phyloP scores from a whole-genome alignment of 768 basidiomycete genomes.

The Leccinum incarnatum region DNA sequence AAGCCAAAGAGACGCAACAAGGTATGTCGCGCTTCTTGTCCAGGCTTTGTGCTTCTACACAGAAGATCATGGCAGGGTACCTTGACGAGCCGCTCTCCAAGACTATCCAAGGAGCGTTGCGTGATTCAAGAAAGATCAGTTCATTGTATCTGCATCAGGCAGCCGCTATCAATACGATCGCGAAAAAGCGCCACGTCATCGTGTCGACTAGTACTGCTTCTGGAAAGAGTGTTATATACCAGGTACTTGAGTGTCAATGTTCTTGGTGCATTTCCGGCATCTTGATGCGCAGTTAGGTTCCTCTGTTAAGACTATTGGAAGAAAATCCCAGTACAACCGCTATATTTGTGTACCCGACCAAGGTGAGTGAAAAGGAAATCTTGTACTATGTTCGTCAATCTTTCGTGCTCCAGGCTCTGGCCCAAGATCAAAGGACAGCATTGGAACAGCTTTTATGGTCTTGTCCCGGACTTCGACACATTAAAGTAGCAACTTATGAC shows the following conservation, averaged over 20 bases:
- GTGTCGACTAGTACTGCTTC: slow-evolving; percentile 90
- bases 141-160: slow-evolving; percentile 71
- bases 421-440: slow-evolving; percentile 80
- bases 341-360: slow-evolving; percentile 87
- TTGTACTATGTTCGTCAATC: background rate
- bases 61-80: slow-evolving; percentile 31
- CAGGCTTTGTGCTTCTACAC: too few species aligned
- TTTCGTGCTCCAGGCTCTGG: slow-evolving; percentile 59
- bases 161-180: slow-evolving; percentile 63
- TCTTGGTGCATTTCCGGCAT: background rate
- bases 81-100: slow-evolving; percentile 59
- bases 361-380: slow-evolving; percentile 40
- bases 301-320: slow-evolving; percentile 65
- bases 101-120: slow-evolving; percentile 53
- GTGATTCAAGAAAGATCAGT: slow-evolving; percentile 55
- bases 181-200: slow-evolving; percentile 64
- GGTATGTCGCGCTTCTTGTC: slow-evolving; percentile 36
- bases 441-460: slow-evolving; percentile 62
- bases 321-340: slow-evolving; percentile 61
- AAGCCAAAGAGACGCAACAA: slow-evolving; percentile 48
- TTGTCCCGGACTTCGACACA: slow-evolving; percentile 59
- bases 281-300: slow-evolving; percentile 47
- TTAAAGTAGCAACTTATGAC: slow-evolving; percentile 77
- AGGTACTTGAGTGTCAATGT: slow-evolving; percentile 44
- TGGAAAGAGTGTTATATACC: slow-evolving; percentile 86